Evolutionary conservation across 2,329 filamentous ascomycete species (phyloP).

Genomic region (Pseudocercospora fijiensis): DNA sequence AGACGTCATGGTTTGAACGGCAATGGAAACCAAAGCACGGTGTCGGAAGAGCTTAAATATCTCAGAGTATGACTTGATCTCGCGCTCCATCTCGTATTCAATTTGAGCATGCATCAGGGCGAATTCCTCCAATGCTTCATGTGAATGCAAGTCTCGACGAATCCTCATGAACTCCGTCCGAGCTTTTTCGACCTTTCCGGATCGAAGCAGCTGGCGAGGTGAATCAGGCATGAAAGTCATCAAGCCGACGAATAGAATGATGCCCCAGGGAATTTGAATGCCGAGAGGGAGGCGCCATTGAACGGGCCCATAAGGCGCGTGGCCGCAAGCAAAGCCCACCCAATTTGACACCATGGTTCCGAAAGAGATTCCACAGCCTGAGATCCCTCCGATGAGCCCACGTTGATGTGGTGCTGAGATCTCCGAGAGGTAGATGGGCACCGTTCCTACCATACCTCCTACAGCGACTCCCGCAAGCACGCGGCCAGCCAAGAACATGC

Average conservation of each 20-base stretch:
- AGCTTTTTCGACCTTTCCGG: slow-evolving; percentile 51
- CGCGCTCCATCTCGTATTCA: slow-evolving; percentile 58
- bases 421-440: slow-evolving; percentile 58
- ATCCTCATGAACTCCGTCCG: slow-evolving; percentile 51
- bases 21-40: slow-evolving; percentile 54
- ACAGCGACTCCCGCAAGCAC: slow-evolving; percentile 35
- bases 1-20: slow-evolving; percentile 59
- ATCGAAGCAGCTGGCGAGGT: slow-evolving; percentile 54
- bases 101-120: slow-evolving; percentile 50
- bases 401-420: slow-evolving; percentile 49
- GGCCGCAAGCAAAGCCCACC: slow-evolving; percentile 57
- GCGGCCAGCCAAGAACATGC: slow-evolving; percentile 36
- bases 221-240: slow-evolving; percentile 58
- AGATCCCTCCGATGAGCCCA: slow-evolving; percentile 53
- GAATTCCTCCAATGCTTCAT: slow-evolving; percentile 54
- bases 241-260: slow-evolving; percentile 56
- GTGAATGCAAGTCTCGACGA: slow-evolving; percentile 47
- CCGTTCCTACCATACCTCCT: slow-evolving; percentile 44
- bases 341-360: slow-evolving; percentile 59
- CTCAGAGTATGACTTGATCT: slow-evolving; percentile 54
- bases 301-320: slow-evolving; percentile 52
- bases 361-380: slow-evolving; percentile 55
- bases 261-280: slow-evolving; percentile 57
- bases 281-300: slow-evolving; percentile 59
- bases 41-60: slow-evolving; percentile 55